These are phyloP conservation scores for Chrysosphaeria jannelii DNA, from an alignment of 2,329 filamentous ascomycete species.

Conservation along the genomic window DNA sequence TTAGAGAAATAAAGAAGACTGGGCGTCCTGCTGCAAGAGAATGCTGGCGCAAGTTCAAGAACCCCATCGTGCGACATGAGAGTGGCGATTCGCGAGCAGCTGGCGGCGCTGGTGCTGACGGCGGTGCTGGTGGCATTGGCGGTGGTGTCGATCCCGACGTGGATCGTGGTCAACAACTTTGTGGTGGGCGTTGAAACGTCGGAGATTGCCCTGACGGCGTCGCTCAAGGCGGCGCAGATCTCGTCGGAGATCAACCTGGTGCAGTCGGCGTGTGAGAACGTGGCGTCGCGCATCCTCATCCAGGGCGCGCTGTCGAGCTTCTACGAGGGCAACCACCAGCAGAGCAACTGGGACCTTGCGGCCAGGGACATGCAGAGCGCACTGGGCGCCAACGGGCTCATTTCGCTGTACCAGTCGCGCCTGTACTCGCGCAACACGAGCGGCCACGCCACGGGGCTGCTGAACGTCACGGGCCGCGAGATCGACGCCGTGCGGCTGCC, in stretches of 20 bases:
- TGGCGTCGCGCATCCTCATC: constrained; percentile 33
- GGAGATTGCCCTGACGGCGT: constrained; percentile 48
- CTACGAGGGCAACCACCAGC: constrained; percentile 22
- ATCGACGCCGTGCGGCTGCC: constrained; percentile 27
- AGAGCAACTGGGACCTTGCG: constrained; percentile 28
- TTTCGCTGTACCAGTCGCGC: constrained; percentile 35
- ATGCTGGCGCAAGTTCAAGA: too few species aligned
- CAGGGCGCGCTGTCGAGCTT: constrained; percentile 21
- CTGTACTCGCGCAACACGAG: constrained; percentile 40
- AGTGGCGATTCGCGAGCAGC: constrained; percentile 65
- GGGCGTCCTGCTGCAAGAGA: too few species aligned
- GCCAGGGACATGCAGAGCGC: constrained; percentile 38
- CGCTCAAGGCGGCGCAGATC: constrained; percentile 60
- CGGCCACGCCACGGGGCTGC: constrained; percentile 21
- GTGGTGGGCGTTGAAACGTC: constrained; percentile 21
- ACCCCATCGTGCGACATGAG: constrained; percentile 41
- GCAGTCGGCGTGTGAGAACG: constrained; percentile 40
- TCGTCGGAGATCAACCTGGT: constrained; percentile 52
- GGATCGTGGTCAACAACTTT: constrained; percentile 25
- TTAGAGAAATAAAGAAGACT: too few species aligned
- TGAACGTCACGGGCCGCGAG: constrained; percentile 28
- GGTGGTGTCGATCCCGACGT: constrained; percentile 51
- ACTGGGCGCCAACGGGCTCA: constrained; percentile 26
- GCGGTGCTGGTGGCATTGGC: constrained; percentile 45
- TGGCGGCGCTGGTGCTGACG: constrained; percentile 49